These are phyloP conservation scores for Penicillium nordicum DNA, from an alignment of 2,329 filamentous ascomycete species.

Conservation along the genomic window DNA sequence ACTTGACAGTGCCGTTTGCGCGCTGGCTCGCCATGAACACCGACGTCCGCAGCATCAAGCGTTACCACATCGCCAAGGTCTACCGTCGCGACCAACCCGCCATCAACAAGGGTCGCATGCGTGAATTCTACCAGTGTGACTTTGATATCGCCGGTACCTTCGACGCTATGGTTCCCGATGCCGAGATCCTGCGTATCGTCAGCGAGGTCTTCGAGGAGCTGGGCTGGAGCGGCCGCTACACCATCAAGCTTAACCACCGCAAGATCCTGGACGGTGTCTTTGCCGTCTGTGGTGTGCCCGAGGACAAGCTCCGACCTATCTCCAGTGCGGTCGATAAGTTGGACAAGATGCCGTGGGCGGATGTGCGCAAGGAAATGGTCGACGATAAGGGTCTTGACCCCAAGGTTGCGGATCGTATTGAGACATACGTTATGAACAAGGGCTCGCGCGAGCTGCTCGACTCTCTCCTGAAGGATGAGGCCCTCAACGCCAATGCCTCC, in stretches of 20 bases:
- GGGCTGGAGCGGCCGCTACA: slow-evolving; percentile 69
- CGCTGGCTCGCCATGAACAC: slow-evolving; percentile 92
- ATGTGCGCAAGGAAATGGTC: slow-evolving; percentile 89
- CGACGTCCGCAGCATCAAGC: slow-evolving; percentile 76
- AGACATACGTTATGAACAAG: slow-evolving; percentile 75
- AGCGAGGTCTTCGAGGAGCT: slow-evolving; percentile 81
- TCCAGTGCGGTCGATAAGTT: slow-evolving; percentile 94
- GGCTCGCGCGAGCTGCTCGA: slow-evolving; percentile 71
- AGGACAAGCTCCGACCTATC: slow-evolving; percentile 82
- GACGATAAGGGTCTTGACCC: slow-evolving; percentile 79
- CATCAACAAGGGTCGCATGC: slow-evolving; percentile 87
- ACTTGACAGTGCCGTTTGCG: slow-evolving; percentile 85
- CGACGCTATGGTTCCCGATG: slow-evolving; percentile 88
- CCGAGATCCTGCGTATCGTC: slow-evolving; percentile 80
- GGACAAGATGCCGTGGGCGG: slow-evolving; percentile 86
- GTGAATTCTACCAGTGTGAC: slow-evolving; percentile 97
- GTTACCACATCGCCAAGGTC: slow-evolving; percentile 94
- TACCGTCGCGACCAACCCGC: slow-evolving; percentile 78
- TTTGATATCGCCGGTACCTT: slow-evolving; percentile 87
- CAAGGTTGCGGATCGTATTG: slow-evolving; percentile 80
- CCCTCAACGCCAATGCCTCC: slow-evolving; percentile 66
- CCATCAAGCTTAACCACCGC: slow-evolving; percentile 92
- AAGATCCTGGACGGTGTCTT: slow-evolving; percentile 93
- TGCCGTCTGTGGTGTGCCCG: slow-evolving; percentile 81
- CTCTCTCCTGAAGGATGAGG: slow-evolving; percentile 64